phyloP scores from a whole-genome alignment of 1,284 basidiomycete species.

The Boletus semigastroideus region DNA sequence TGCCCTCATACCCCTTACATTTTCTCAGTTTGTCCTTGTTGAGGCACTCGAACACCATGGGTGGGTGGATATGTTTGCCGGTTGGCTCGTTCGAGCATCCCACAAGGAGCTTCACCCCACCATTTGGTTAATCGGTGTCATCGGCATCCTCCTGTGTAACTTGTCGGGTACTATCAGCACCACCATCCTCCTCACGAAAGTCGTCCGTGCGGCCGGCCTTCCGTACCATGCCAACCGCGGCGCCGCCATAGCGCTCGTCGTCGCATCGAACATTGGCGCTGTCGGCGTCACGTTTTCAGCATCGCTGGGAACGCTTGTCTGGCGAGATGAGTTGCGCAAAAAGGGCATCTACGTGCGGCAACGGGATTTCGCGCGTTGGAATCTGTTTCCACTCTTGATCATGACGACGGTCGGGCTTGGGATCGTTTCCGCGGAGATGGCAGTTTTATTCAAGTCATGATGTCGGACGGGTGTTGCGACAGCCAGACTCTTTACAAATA shows the following conservation, averaged over 20 bases:
- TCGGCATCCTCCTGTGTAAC: background rate
- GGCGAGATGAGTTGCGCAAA: background rate
- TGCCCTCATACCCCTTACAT: background rate
- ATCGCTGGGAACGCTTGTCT: background rate
- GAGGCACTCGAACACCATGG: background rate
- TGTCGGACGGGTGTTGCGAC: too few relatives aligned
- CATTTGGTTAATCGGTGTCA: background rate
- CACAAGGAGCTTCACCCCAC: background rate
- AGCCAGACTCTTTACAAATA: too few relatives aligned
- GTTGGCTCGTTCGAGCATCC: background rate
- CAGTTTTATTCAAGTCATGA: background rate
- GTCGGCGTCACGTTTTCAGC: background rate
- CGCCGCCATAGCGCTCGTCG: background rate
- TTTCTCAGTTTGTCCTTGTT: background rate
- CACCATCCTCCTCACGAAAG: background rate
- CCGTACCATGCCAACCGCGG: background rate
- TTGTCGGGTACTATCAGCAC: background rate
- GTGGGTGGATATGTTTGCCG: background rate
- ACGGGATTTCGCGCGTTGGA: background rate
- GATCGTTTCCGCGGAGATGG: background rate
- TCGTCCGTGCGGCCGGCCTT: background rate
- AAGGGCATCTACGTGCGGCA: background rate
- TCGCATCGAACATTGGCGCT: background rate
- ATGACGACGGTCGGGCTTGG: background rate
- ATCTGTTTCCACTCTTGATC: background rate